Evolutionary conservation across 768 basidiomycete species (phyloP), one percentile per base, ranked within the genome.

Genomic region (Panus rudis): DNA sequence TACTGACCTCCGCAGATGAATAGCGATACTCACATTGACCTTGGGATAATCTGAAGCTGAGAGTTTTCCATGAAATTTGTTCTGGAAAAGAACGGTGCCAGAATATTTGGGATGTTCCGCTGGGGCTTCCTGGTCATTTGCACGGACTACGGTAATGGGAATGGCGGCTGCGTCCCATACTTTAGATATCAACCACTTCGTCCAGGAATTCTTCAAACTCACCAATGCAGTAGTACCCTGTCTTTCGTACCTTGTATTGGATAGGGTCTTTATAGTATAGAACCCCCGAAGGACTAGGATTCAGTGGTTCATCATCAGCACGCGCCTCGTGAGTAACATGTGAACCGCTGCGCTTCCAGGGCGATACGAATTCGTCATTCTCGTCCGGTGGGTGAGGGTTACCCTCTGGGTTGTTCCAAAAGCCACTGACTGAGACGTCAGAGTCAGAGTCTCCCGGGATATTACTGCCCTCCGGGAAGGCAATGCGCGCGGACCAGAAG

Each of bases 221-320:
- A 84, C 93, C 92, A 50, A 94, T 83, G 61, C 94, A 98, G 61
- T 96, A 98, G 60, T 96, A 97, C 2, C 94, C 96, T 2, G 90
- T 92, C 61, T 84, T 85, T 21, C 69, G 68, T 19, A 98, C 89
- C 19, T 71, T 62, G 61, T 98, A 97, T 38, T 81, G 80, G 52
- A 94, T 89, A 1, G 92, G 82, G 22, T 73, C 72, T 0, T 63
- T 63, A 55, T 92, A 93, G 16, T 59, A 48, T 28, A 81, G 63
- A 6, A 76, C 60, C 14, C 67, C 72, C 21, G 65, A 59, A 5
- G 77, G 71, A 52, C 72, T 76, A 14, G 75, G 65, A 48, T 77
- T 79, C 16, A 68, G 44, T 6, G 57, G 43, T 26, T 32, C 49
- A 24, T 41, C 30, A 38, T 61, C 56, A 40, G 58, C 59, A 21